Base-by-base conservation (phyloP, 805 yeast genomes). In the Wickerhamiella siamensis region DNA sequence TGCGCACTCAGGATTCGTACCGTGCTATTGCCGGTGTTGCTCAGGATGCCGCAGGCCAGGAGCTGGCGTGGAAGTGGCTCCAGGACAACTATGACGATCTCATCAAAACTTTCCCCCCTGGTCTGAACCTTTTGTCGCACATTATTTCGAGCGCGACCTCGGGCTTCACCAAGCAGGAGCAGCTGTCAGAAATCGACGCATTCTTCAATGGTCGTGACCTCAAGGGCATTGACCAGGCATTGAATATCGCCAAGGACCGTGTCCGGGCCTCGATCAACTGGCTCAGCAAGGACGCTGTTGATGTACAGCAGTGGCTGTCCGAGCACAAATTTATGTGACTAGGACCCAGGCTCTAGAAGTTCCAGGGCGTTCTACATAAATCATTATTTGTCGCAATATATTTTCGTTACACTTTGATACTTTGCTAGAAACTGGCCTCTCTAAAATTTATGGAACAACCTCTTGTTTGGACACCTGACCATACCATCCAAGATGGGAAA, bases 1-100 rank as follows among this genome's bases (percentile, higher is more conserved):
- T 80, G 46, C 72, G 75, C 51, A 43, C 59, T 9, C 93, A 83
- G 65, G 94, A 83, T 58, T 70, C 79, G 42, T 75, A 75, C 62
- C 70, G 75, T 50, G 93, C 94, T 49, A 68, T 88, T 74, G 72
- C 65, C 46, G 87, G 91, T 34, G 64, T 83, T 65, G 67, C 79
- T 52, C 55, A 71, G 14, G 76, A 75, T 53, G 68, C 63, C 41
- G 67, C 64, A 34, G 94, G 95, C 64, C 66, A 79, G 44, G 73
- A 74, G 50, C 71, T 74, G 10, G 62, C 79, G 49, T 87, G 87
- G 83, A 42, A 54, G 15, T 88, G 95, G 94, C 55, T 75, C 51
- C 69, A 71, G 52, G 53, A 45, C 12, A 77, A 87, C 61, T 88
- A 93, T 88, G 84, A 75, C 43, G 70, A 65, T 36, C 56, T 88